Conservation (phyloP, 441 rosid species). For the Capsella rubella region DNA sequence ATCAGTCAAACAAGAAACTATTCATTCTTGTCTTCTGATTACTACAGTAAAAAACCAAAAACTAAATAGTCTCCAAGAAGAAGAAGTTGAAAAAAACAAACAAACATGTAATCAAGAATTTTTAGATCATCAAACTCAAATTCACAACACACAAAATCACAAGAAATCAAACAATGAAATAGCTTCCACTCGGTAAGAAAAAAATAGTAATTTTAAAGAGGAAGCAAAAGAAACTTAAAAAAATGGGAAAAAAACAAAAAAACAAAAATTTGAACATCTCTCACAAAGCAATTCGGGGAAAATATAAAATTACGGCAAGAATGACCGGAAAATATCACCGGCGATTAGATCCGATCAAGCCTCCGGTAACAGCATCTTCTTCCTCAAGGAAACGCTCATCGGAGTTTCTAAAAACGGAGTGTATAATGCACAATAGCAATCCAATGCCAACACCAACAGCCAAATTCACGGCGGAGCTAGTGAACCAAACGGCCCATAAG, state of each 20-base stretch:
- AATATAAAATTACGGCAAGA: neutral
- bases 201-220: too few relatives aligned
- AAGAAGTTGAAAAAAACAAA: neutral
- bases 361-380: constrained; percentile 40
- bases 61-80: neutral
- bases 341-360: constrained; percentile 39
- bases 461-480: constrained; percentile 49
- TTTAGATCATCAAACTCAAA: constrained; percentile 9
- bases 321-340: constrained; percentile 17
- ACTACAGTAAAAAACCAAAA: constrained; percentile 18
- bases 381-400: constrained; percentile 49
- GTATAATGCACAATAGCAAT: constrained; percentile 42
- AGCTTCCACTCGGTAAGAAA: too few relatives aligned
- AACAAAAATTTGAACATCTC: neutral
- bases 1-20: constrained; percentile 24
- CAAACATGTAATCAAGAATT: constrained; percentile 3
- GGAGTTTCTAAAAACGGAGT: constrained; percentile 49
- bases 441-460: constrained; percentile 49
- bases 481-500: constrained; percentile 52
- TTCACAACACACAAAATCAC: constrained; percentile 26
- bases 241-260: neutral
- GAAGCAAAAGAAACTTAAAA: neutral
- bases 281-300: neutral
- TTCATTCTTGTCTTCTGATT: neutral
- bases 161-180: constrained; percentile 29